Percentiles rank a stretch among this genome's conserved stretches.
Evolutionary conservation across 2,329 filamentous ascomycete genomes (phyloP).

Genomic region (Emmonsiellopsis sp.): DNA sequence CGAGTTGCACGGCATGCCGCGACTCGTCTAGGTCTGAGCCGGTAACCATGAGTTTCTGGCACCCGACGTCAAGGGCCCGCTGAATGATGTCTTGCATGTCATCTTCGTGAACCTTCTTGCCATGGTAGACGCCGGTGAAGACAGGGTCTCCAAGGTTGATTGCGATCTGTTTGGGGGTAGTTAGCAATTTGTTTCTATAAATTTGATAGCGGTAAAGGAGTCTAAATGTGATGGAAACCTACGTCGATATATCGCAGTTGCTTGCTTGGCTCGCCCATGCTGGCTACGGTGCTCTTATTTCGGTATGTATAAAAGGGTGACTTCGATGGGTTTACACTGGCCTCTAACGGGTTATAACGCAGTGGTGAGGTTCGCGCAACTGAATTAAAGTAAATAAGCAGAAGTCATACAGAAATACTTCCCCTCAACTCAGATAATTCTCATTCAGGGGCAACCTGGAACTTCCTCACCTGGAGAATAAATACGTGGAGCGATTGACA

Average conservation of each 20-base stretch:
- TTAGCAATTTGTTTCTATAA: not conserved
- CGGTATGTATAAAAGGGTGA: not conserved
- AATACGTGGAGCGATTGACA: not conserved
- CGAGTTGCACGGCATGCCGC: constrained; percentile 62
- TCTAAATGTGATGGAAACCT: constrained; percentile 15
- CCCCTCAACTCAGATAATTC: not conserved
- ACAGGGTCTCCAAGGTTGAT: constrained; percentile 95
- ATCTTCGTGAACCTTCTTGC: constrained; percentile 51
- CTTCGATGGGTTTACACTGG: constrained; percentile 6
- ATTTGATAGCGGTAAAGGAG: not conserved
- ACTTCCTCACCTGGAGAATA: not conserved
- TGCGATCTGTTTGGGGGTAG: constrained; percentile 51
- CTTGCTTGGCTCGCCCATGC: constrained; percentile 27
- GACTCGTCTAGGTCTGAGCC: constrained; percentile 80
- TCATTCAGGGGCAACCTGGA: not conserved
- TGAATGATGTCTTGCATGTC: constrained; percentile 58
- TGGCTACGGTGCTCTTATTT: constrained; percentile 6
- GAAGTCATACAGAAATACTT: not conserved
- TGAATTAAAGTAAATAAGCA: not conserved
- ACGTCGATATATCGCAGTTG: constrained; percentile 41
- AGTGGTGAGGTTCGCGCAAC: not conserved
- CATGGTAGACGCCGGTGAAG: constrained; percentile 76
- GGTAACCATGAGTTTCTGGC: constrained; percentile 83
- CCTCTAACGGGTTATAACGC: not conserved
- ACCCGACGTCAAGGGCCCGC: constrained; percentile 68